Evolutionary conservation across 2,329 filamentous ascomycete genomes (phyloP), one percentile per base, ranked within the genome.

Genomic region (Graphium sp.): DNA sequence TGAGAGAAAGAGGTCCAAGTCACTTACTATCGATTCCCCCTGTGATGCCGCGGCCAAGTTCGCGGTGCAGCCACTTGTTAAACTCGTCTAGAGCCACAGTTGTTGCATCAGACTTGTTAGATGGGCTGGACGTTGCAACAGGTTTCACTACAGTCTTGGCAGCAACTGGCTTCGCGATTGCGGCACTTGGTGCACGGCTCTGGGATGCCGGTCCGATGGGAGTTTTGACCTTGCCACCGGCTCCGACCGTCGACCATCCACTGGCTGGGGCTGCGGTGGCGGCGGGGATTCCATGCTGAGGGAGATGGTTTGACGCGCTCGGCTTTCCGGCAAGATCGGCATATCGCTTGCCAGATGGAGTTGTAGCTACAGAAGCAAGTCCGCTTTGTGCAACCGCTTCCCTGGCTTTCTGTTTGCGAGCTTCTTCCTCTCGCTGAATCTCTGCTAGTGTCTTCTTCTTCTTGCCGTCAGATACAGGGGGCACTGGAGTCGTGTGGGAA

Each of bases 391-490:
- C 49, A 3, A 62, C 53, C 6, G 50, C 41, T 26, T 69, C 60
- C 38, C 53, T 59, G 2, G 72, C 67, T 48, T 78, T 82, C 42
- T 78, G 74, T 63, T 98, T 98, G 38, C 81, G 75, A 12, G 67
- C 66, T 47, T 95, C 89, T 46, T 98, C 89, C 54, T 98, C 89
- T 37, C 85, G 85, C 49, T 95, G 89, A 34, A 98, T 95, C 40
- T 95, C 87, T 15, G 84, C 82, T 24, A 95, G 62, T 0, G 84
- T 93, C 66, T 94, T 94, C 61, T 91, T 89, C 28, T 34, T 37
- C n/a, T 28, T 31, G 10, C 38, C 39, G 1, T 45, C 34, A 11
- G 13, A 22, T 3, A 44, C 41, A n/a, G n/a, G n/a, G n/a, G n/a
- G n/a, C n/a, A n/a, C n/a, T n/a, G n/a, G n/a, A n/a, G n/a, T n/a